Conservation (phyloP, 805 yeast species). For the Saccharomycopsis sp. region DNA sequence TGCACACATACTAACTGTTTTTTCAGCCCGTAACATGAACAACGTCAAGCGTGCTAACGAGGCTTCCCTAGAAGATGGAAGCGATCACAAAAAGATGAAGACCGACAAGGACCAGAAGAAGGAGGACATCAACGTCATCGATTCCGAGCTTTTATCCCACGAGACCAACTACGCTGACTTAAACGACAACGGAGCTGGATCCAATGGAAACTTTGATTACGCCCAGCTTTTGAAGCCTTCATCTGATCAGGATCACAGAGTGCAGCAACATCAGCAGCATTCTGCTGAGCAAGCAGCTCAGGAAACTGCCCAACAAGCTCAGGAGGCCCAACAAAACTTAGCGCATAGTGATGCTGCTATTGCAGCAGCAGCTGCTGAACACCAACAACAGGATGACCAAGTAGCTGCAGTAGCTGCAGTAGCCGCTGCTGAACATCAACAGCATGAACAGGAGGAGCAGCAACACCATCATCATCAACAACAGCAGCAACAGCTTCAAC, state of each 20-base stretch:
- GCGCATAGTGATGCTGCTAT: constrained; percentile 14
- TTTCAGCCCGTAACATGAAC: background rate
- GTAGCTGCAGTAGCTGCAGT: constrained; percentile 7
- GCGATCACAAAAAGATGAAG: constrained; percentile 7
- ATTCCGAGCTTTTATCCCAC: constrained; percentile 38
- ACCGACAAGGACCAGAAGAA: background rate
- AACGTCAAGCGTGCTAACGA: constrained; percentile 7
- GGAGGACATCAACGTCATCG: constrained; percentile 29
- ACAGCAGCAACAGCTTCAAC: constrained; percentile 1
- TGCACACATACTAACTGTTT: background rate
- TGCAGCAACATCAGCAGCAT: background rate
- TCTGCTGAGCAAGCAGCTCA: constrained; percentile 11
- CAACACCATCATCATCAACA: constrained; percentile 11
- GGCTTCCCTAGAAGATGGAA: background rate
- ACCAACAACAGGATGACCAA: constrained; percentile 14
- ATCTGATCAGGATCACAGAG: background rate
- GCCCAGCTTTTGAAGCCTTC: constrained; percentile 16
- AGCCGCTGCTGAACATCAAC: background rate
- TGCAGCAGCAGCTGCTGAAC: constrained; percentile 7
- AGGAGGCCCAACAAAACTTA: constrained; percentile 3
- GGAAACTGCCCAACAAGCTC: constrained; percentile 12
- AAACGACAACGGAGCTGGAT: background rate
- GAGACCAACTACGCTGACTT: constrained; percentile 23
- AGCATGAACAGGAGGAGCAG: constrained; percentile 11
- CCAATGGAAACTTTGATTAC: constrained; percentile 26